Evolutionary conservation across 106 monocot species (phyloP).

Genomic region (Dendrobium catenatum): DNA sequence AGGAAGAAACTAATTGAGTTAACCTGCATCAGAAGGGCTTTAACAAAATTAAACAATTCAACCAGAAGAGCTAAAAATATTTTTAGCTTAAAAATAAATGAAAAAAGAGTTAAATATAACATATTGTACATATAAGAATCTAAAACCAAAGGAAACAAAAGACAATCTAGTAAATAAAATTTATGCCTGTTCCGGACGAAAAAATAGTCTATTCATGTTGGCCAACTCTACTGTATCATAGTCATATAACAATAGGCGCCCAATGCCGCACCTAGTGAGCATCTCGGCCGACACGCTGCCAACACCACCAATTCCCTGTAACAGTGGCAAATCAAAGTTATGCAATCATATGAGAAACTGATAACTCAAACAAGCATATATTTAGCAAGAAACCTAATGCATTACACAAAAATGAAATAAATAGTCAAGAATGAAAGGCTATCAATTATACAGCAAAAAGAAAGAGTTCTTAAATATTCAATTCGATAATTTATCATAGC

Average conservation of each 20-base stretch:
- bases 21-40: not conserved
- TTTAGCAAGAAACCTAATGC: not conserved
- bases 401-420: not conserved
- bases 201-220: conserved; percentile 98
- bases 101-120: not conserved
- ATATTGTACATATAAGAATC: not conserved
- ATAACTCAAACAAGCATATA: not conserved
- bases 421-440: not conserved
- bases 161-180: not conserved
- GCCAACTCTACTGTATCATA: conserved; percentile 96
- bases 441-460: not conserved
- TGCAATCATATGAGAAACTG: not conserved
- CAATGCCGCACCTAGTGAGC: conserved; percentile 95
- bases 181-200: conserved; percentile 96
- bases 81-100: not conserved
- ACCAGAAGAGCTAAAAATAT: not conserved
- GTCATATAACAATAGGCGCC: conserved; percentile 88
- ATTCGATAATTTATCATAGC: no score
- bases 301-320: conserved; percentile 94
- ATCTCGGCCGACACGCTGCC: conserved; percentile 99
- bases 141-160: not conserved
- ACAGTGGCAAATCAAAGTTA: not conserved
- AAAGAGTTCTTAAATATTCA: not conserved
- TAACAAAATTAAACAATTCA: conserved; percentile 3
- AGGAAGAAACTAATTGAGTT: not conserved